Evolutionary conservation across 495 filamentous ascomycete genomes (phyloP), one percentile per base, ranked within the genome.

Genomic region (Lineolata rhizophorae): DNA sequence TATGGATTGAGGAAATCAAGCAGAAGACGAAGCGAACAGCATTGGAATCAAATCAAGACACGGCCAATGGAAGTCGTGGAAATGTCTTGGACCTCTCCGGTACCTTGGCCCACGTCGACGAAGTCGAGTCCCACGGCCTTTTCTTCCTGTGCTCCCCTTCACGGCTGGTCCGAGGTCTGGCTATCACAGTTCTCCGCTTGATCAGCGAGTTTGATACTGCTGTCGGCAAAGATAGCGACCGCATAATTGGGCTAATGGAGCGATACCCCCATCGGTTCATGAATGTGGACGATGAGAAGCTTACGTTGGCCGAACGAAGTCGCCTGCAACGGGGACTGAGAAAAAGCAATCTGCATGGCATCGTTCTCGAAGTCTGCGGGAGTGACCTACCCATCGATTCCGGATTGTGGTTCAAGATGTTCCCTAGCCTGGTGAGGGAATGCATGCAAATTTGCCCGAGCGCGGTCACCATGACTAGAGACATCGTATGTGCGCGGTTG

Each of bases 131-230:
- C 12, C 85, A 94, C 48, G 87, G 90, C 1, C 52, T 99, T n/a
- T 95, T 99, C 60, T 95, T 99, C 49, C 53, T 99, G 3, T 95
- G 90, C 48, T 95, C 87, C 0, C 90, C 94, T 39, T 94, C 87
- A 6, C 64, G 79, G 35, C 65, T 72, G 22, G 87, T 99, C 16
- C 69, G 87, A 20, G 64, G 78, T 25, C 85, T 85, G 47, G 90
- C 87, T 1, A 78, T 99, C 26, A 90, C 73, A 2, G 90, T 95
- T 2, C 57, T 99, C 12, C 76, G 81, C 3, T 60, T 94, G 18
- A 80, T 99, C 38, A 87, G 77, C 12, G 83, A 95, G 35, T 95
- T 95, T 38, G 90, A 99, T 44, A 72, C 64, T 2, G 85, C 82
- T 4, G 61, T 99, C 13, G 73, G 76, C 18, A 85, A 83, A 44